phyloP scores from a whole-genome alignment of 164 flowering plant species.

The Euptelea pleiosperma region DNA sequence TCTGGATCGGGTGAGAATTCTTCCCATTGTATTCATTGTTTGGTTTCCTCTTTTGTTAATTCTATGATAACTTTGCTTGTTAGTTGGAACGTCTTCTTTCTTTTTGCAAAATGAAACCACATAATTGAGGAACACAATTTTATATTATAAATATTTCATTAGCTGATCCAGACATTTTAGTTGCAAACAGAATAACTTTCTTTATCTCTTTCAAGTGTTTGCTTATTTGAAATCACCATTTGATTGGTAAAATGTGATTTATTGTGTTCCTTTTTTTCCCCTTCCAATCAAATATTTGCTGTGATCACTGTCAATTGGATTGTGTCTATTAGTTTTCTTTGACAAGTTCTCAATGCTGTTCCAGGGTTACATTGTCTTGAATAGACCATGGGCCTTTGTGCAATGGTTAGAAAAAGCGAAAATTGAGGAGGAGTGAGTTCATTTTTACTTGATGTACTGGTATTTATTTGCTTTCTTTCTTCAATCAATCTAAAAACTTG shows the following conservation, averaged over 20 bases:
- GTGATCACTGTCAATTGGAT: no score
- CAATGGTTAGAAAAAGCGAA: slow-evolving; percentile 91
- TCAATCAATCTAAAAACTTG: slow-evolving; percentile 7
- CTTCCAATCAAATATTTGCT: not conserved
- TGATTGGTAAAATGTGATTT: not conserved
- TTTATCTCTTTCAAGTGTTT: not conserved
- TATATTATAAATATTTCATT: no score
- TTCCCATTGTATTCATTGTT: not conserved
- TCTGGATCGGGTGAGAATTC: slow-evolving; percentile 66
- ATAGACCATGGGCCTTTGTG: slow-evolving; percentile 99
- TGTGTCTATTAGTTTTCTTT: not conserved
- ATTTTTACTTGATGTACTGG: slow-evolving; percentile 3
- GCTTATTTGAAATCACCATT: not conserved
- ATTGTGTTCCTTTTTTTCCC: not conserved
- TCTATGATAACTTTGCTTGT: not conserved
- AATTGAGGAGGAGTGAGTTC: slow-evolving; percentile 90
- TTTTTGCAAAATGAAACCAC: not conserved
- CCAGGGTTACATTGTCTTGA: slow-evolving; percentile 94
- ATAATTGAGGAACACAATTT: not conserved
- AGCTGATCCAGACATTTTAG: no score
- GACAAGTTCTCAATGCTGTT: slow-evolving; percentile 18
- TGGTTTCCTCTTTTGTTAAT: not conserved
- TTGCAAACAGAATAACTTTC: no score
- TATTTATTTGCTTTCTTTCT: not conserved
- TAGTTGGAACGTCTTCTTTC: not conserved